Evolutionary conservation across 306 rosid species (phyloP), one percentile per base, ranked within the genome.

Genomic region (Rubus idaeus): DNA sequence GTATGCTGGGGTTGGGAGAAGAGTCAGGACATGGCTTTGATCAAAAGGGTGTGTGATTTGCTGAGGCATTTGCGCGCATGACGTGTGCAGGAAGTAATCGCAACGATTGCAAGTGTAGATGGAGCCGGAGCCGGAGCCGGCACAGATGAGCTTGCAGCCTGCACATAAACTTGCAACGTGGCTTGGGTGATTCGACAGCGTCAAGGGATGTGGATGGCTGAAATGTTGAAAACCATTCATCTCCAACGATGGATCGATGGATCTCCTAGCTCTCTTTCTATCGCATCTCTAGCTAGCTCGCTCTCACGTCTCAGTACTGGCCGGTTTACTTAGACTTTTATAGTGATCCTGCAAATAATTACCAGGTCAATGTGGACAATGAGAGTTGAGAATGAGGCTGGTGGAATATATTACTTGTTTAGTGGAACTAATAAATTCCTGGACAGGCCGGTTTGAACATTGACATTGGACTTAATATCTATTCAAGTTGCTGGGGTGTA

Each of bases 11-110:
- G 20, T 74, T 17, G 77, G 65, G 45, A 56, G 26, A 8, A 74
- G 56, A 61, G 21, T 3, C 41, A 74, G 77, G 68, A 58, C 69
- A 30, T 58, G 68, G 42, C 11, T 23, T 42, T 58, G 42, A 46
- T 58, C 77, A 17, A 1, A 74, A 2, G 68, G 77, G 17, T 74
- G 77, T 17, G 77, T 74, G 55, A 74, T 74, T 42, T 74, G 41
- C 39, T 56, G 44, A 6, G 77, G 77, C 77, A 74, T 44, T 56
- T 23, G 56, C 26, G 68, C 60, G 47, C 77, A 74, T 18, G 77
- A 42, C 4, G 60, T 30, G 68, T 42, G 77, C 42, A 74, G 77
- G 44, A 58, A 74, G 68, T 6, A 73, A 18, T 14, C 44, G 77
- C 77, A 58, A 21, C 68, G 21, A 8, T 10, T 44, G 77, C 77